These are phyloP conservation scores for Yarrowia porcina DNA, from an alignment of 805 yeast genomes.

Conservation along the genomic window DNA sequence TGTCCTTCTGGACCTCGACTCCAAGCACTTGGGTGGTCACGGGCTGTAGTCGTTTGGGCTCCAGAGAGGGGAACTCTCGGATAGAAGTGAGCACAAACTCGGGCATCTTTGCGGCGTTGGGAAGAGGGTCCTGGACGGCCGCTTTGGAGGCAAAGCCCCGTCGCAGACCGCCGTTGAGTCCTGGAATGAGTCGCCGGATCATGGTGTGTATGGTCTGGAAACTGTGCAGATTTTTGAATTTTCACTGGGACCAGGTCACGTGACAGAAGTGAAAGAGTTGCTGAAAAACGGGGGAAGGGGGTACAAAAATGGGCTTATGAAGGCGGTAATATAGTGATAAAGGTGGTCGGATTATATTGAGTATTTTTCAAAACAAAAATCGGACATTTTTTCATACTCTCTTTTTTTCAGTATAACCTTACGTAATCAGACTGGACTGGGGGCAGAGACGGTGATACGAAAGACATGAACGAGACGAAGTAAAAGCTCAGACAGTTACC, in stretches of 20 bases:
- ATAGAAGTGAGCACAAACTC: conserved; percentile 71
- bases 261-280: not conserved
- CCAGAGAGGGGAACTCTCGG: conserved; percentile 84
- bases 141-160: conserved; percentile 26
- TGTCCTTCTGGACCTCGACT: conserved; percentile 80
- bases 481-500: too few relatives aligned
- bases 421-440: too few relatives aligned
- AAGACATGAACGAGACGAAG: too few relatives aligned
- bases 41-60: conserved; percentile 75
- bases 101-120: conserved; percentile 45
- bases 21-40: conserved; percentile 68
- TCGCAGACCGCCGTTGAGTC: not conserved
- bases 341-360: too few relatives aligned
- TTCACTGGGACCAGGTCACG: conserved; percentile 13
- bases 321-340: too few relatives aligned
- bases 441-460: too few relatives aligned
- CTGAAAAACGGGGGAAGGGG: not conserved
- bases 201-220: not conserved
- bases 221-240: conserved; percentile 15
- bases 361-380: too few relatives aligned
- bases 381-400: too few relatives aligned
- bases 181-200: conserved; percentile 25
- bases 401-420: too few relatives aligned
- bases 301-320: too few relatives aligned
- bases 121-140: not conserved